Evolutionary conservation across 495 filamentous ascomycete genomes (phyloP), one percentile per base, ranked within the genome.

Genomic region (Stereocaulon alpinum): DNA sequence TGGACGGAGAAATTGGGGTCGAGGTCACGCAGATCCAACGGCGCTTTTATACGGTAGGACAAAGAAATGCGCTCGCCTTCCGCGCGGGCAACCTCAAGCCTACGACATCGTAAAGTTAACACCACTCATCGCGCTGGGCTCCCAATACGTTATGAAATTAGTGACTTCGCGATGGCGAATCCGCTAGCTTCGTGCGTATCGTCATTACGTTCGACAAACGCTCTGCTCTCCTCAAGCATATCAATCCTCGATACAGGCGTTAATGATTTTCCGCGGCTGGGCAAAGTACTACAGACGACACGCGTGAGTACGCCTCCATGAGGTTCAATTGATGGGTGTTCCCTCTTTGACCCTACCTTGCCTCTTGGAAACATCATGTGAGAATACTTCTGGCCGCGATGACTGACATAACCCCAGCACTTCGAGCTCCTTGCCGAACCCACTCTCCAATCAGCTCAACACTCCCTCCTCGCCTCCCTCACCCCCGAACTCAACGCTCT

Each of bases 371-470:
- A 5, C 12, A 4, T 14, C 15, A 58, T 50, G 10, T 9, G 11
- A 55, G 4, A 9, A 10, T 6, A n/a, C 4, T 17, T 4, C 7
- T 10, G 30, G 56, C 27, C 11, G 17, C 22, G 6, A 14, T 6
- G 4, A 9, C 18, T 58, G 18, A 48, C 22, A 10, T 2, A 5
- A 41, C 15, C 2, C 44, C 63, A 88, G 85, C 88, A 91, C 72
- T 92, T 90, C 70, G 88, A 92, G 68, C 78, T 91, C 40, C 81
- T 88, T 40, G 81, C 88, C 27, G 82, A 86, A 64, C 77, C 82
- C 29, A 81, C 82, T 48, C 77, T 92, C 24, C 76, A 76, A 58
- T 70, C 82, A 64, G 87, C 87, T 0, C 88, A 92, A 73, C 73
- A 78, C 52, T 72, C 80, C 29, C 79, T 92, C 24, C 78, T 84